phyloP scores from a whole-genome alignment of 805 yeast genomes.

The Wickerhamiella australiensis region DNA sequence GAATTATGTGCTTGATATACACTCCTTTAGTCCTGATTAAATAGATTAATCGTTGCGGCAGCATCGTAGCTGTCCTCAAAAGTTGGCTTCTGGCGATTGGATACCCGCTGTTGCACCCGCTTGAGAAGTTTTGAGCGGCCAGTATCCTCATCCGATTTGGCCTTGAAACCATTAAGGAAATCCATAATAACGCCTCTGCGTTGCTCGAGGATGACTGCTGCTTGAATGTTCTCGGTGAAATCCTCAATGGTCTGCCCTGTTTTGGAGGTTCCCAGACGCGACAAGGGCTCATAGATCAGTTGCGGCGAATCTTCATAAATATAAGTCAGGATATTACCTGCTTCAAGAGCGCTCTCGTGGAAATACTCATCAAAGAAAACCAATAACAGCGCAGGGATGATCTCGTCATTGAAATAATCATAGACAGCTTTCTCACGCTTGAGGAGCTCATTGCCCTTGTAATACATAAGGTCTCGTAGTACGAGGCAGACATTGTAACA shows the following conservation, averaged over 20 bases:
- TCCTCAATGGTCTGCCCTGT: conserved; percentile 42
- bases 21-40: conserved; percentile 13
- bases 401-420: conserved; percentile 45
- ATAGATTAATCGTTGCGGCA: conserved; percentile 22
- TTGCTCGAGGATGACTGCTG: conserved; percentile 46
- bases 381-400: conserved; percentile 56
- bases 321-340: conserved; percentile 75
- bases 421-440: conserved; percentile 63
- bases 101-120: conserved; percentile 20
- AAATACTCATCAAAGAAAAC: conserved; percentile 65
- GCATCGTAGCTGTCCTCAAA: conserved; percentile 22
- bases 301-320: conserved; percentile 39
- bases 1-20: neutral
- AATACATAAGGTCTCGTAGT: conserved; percentile 50
- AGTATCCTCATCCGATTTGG: conserved; percentile 23
- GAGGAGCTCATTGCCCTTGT: conserved; percentile 45
- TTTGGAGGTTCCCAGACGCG: conserved; percentile 5
- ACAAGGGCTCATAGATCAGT: conserved; percentile 3
- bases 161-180: conserved; percentile 53
- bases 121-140: conserved; percentile 27
- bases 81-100: conserved; percentile 15
- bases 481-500: conserved; percentile 81
- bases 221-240: conserved; percentile 51
- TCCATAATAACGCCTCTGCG: conserved; percentile 72
- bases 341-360: conserved; percentile 80